Percentiles rank a stretch among this genome's conserved stretches.
Conservation (phyloP, 2,329 filamentous ascomycete species). For the Furcasterigmium sp. region DNA sequence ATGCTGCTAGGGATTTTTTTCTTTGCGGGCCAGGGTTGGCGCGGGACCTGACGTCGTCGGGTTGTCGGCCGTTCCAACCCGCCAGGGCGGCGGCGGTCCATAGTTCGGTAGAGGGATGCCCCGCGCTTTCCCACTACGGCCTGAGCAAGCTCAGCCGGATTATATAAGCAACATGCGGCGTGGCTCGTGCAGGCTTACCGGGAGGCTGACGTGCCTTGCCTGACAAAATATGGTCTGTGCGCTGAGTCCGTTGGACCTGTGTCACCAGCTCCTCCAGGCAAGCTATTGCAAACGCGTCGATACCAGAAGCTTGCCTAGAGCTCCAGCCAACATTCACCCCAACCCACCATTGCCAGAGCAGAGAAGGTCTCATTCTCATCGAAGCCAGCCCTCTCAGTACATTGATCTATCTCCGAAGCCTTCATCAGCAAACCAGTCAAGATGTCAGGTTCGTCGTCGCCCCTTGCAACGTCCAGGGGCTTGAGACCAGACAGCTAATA, state of each 20-base stretch:
- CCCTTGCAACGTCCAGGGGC: background rate
- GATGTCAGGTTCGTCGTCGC: conserved; percentile 45
- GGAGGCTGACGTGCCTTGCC: no score
- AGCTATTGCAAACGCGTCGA: conserved; percentile 42
- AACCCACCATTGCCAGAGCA: conserved; percentile 3
- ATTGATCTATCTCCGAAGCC: background rate
- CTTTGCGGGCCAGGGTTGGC: background rate
- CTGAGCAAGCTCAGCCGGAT: background rate
- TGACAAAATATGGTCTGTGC: background rate
- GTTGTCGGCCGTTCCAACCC: background rate
- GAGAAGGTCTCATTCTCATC: conserved; percentile 15
- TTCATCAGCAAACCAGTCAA: conserved; percentile 21
- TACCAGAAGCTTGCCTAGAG: conserved; percentile 11
- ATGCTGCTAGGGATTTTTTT: conserved; percentile 9
- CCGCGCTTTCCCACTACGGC: background rate
- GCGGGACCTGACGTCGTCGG: background rate
- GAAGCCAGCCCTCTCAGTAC: background rate
- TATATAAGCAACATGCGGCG: background rate
- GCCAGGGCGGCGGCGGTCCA: background rate
- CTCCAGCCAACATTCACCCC: conserved; percentile 12
- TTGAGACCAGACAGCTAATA: conserved; percentile 19
- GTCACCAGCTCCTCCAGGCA: conserved; percentile 31
- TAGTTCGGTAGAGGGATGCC: background rate
- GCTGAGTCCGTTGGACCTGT: conserved; percentile 9
- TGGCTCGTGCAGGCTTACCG: background rate